Base-by-base conservation (phyloP, 352 stramenopile genomes). In the Phytopythium litorale region DNA sequence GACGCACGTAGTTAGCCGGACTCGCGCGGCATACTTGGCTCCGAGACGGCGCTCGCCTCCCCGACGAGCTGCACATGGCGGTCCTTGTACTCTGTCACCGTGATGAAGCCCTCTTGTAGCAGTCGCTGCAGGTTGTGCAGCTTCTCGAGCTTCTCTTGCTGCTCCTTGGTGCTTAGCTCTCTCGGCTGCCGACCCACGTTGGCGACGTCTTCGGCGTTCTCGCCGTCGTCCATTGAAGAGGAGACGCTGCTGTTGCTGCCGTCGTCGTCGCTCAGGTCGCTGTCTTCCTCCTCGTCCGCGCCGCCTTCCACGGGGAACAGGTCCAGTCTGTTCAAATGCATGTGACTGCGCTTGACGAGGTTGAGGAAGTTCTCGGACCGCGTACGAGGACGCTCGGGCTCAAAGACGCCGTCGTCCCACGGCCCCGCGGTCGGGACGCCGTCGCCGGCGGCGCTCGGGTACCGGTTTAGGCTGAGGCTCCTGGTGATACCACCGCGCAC, bases 61-160 rank as follows among this genome's bases (percentile, higher is more conserved):
- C 83, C 80, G 23, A 90, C 82, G 7, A 92, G 65, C 46, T 92
- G 81, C 33, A 81, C 62, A 0, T 78, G 78, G 11, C 81, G 78
- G 45, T 88, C 75, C 61, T 87, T 87, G 72, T 88, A 92, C 58
- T 92, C 82, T 7, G 82, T 92, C 25, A 92, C 79, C 1, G 82
- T 92, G 62, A 92, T 89, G 45, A 92, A 92, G 12, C 82, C 82
- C 76, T 92, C 82, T 58, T 92, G 80, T 43, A 79, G 87, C 42
- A 92, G 62, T 19, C 85, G 84, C 60, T 90, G 80, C 23, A 92
- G 58, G 48, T 92, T 92, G 15, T 71, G 68, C 15, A 92, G 60
- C 64, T 92, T 89, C 46, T 60, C 55, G 23, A 52, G 25, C 25
- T 60, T 38, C 38, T 60, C 55, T 3, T 40, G 21, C 25, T 58